Conservation (phyloP, 1,284 basidiomycete species). For the Apiotrichum sp. region DNA sequence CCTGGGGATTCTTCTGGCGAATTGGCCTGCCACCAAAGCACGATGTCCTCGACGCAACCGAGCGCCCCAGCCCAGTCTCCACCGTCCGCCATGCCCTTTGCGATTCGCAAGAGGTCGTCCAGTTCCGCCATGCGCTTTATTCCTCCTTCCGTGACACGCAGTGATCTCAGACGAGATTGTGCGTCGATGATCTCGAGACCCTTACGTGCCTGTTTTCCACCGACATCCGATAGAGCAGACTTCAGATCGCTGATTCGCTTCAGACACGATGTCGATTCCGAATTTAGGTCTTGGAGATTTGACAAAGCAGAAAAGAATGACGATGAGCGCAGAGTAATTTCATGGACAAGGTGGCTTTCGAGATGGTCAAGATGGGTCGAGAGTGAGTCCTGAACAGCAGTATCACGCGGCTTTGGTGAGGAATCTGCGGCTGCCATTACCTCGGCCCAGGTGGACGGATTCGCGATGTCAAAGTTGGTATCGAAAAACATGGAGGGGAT, state of each 20-base stretch:
- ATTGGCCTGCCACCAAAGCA: constrained; percentile 57
- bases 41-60: constrained; percentile 66
- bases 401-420: constrained; percentile 48
- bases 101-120: constrained; percentile 66
- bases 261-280: constrained; percentile 78
- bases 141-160: constrained; percentile 58
- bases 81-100: constrained; percentile 63
- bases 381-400: constrained; percentile 78
- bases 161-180: constrained; percentile 59
- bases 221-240: constrained; percentile 65
- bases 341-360: constrained; percentile 88
- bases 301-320: constrained; percentile 95
- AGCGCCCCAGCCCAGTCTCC: constrained; percentile 83
- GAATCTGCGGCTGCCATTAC: constrained; percentile 51
- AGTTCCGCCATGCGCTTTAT: constrained; percentile 64
- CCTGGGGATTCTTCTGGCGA: constrained; percentile 1
- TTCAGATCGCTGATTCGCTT: constrained; percentile 68
- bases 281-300: constrained; percentile 85
- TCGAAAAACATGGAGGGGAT: constrained; percentile 80
- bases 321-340: constrained; percentile 81
- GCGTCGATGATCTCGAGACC: constrained; percentile 67
- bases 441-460: constrained; percentile 72
- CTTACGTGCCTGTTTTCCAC: constrained; percentile 66
- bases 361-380: constrained; percentile 90
- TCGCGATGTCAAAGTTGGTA: constrained; percentile 72